Conservation (phyloP, 148 eudicot genomes). For the Vaccinium corymbosum region DNA sequence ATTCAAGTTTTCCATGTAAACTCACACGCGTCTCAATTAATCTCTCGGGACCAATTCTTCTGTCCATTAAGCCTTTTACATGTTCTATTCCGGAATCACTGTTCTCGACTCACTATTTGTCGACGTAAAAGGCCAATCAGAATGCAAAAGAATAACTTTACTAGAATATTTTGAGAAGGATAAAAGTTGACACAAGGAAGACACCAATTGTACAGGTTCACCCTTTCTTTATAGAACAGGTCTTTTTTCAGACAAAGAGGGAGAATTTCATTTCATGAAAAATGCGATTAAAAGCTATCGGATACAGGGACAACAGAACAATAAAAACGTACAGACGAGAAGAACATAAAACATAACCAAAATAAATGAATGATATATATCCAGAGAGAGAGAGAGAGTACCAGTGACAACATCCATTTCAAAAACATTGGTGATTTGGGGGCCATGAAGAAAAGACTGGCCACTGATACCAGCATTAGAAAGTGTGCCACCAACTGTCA, state of each 20-base stretch:
- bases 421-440: conserved; percentile 71
- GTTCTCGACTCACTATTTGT: not conserved
- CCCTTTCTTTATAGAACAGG: not conserved
- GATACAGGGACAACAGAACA: too few species aligned
- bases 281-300: too few species aligned
- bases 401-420: conserved; percentile 89
- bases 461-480: conserved; percentile 95
- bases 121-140: not conserved
- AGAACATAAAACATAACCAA: too few species aligned
- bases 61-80: not conserved
- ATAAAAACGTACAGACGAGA: too few species aligned
- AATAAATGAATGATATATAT: too few species aligned
- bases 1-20: not conserved
- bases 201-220: not conserved
- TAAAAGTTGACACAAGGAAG: not conserved
- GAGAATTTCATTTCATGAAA: too few species aligned
- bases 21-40: not conserved
- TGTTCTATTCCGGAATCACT: not conserved
- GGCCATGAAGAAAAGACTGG: conserved; percentile 68
- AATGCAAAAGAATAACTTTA: not conserved
- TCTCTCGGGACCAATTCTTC: not conserved
- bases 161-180: not conserved
- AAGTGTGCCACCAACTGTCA: conserved; percentile 88
- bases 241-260: not conserved
- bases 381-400: conserved; percentile 17